These are phyloP conservation scores for Epipyxis sp. DNA, from an alignment of 108 stramenopile genomes.

Conservation along the genomic window DNA sequence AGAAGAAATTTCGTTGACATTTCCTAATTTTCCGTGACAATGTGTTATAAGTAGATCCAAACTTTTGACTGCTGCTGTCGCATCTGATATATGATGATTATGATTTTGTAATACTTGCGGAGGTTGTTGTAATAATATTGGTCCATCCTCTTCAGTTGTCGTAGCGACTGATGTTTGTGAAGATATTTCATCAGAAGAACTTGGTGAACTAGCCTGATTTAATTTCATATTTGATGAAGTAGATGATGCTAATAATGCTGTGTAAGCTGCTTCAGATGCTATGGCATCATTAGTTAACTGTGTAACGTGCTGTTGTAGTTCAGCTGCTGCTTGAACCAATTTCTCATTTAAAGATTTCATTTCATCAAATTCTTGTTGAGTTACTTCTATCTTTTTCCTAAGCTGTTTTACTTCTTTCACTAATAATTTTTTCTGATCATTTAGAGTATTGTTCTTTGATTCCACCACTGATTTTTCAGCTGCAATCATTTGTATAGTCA, in stretches of 20 bases:
- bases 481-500: neutral
- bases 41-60: too few species aligned
- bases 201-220: neutral
- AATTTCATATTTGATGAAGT: neutral
- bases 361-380: neutral
- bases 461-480: neutral
- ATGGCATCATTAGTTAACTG: neutral
- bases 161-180: neutral
- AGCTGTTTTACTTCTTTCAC: slow-evolving; percentile 32
- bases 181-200: neutral
- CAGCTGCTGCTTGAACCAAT: neutral
- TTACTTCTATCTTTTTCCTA: slow-evolving; percentile 18
- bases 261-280: neutral
- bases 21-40: too few species aligned
- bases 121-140: neutral
- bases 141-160: neutral
- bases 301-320: slow-evolving; percentile 7
- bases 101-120: neutral
- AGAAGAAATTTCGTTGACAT: too few species aligned
- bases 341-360: slow-evolving; percentile 13
- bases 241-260: neutral
- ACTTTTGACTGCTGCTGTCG: too few species aligned
- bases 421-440: slow-evolving; percentile 17
- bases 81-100: too few species aligned
- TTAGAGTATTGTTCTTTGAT: neutral